Percentiles rank a stretch among this genome's conserved stretches.
phyloP scores from a whole-genome alignment of 352 stramenopile species.

The Globisporangium perplexum region DNA sequence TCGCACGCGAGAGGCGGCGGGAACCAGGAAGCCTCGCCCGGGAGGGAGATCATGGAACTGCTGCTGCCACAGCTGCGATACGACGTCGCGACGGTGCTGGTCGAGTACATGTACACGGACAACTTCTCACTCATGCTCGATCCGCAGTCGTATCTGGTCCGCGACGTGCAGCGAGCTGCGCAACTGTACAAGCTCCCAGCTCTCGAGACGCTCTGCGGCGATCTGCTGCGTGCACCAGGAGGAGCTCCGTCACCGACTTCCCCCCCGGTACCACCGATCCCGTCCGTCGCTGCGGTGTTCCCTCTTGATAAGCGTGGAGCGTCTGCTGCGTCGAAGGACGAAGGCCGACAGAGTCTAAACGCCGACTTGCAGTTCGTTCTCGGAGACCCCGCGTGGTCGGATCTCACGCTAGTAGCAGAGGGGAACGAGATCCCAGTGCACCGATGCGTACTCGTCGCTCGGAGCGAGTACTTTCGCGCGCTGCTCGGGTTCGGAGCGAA shows the following conservation, averaged over 20 bases:
- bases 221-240: conserved; percentile 6
- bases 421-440: conserved; percentile 38
- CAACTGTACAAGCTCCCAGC: conserved; percentile 30
- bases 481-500: conserved; percentile 33
- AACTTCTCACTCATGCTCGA: conserved; percentile 40
- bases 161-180: conserved; percentile 53
- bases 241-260: conserved; percentile 13
- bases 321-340: not conserved
- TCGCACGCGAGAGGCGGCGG: not conserved
- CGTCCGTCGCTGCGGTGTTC: not conserved
- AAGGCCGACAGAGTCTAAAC: conserved; percentile 18
- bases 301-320: not conserved
- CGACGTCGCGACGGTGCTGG: conserved; percentile 44
- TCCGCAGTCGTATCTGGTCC: conserved; percentile 42
- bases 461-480: conserved; percentile 68
- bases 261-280: not conserved
- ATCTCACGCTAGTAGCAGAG: conserved; percentile 50
- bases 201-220: conserved; percentile 36
- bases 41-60: conserved; percentile 25
- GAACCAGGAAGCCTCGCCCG: not conserved
- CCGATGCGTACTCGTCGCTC: conserved; percentile 49
- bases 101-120: conserved; percentile 78
- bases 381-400: conserved; percentile 38
- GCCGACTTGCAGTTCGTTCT: conserved; percentile 45
- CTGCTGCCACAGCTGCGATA: conserved; percentile 39